phyloP scores from a whole-genome alignment of 2,329 filamentous ascomycete genomes.

The Periconia digitata region DNA sequence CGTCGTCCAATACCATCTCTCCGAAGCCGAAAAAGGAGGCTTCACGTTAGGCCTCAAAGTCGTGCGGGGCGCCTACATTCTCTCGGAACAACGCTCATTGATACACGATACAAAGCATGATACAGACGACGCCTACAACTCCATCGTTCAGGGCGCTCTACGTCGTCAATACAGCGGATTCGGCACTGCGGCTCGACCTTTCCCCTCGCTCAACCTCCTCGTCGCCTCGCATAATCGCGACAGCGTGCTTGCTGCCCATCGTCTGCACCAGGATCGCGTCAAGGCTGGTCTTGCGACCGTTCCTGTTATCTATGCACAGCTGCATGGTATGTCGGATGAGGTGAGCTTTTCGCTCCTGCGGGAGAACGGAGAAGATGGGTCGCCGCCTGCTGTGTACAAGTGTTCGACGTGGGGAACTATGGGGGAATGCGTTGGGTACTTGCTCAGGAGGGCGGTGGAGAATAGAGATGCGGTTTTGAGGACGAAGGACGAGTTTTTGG shows the following conservation, averaged over 20 bases:
- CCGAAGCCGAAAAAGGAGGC: slow-evolving; percentile 47
- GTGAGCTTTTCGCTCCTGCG: slow-evolving; percentile 60
- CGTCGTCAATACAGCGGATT: slow-evolving; percentile 29
- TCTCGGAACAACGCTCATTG: slow-evolving; percentile 51
- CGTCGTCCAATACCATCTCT: slow-evolving; percentile 50
- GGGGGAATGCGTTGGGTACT: slow-evolving; percentile 78
- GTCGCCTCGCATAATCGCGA: slow-evolving; percentile 81
- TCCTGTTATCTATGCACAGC: slow-evolving; percentile 69
- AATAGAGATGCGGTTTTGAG: slow-evolving; percentile 62
- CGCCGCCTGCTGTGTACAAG: slow-evolving; percentile 56
- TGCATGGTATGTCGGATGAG: slow-evolving; percentile 96
- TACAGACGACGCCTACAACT: slow-evolving; percentile 68
- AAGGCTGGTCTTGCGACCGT: slow-evolving; percentile 48
- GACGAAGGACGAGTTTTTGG: slow-evolving; percentile 33
- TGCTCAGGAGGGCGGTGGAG: slow-evolving; percentile 59
- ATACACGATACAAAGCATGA: slow-evolving; percentile 59
- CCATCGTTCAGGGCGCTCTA: slow-evolving; percentile 58
- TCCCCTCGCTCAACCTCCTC: slow-evolving; percentile 60
- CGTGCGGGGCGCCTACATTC: slow-evolving; percentile 60
- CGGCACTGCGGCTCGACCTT: slow-evolving; percentile 17
- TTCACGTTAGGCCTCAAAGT: slow-evolving; percentile 60
- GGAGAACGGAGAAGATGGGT: slow-evolving; percentile 24
- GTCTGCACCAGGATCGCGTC: slow-evolving; percentile 45
- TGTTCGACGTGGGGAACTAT: slow-evolving; percentile 60
- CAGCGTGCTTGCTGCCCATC: slow-evolving; percentile 61